Base-by-base conservation (phyloP, 1,284 basidiomycete genomes). In the Earliella scabrosa region DNA sequence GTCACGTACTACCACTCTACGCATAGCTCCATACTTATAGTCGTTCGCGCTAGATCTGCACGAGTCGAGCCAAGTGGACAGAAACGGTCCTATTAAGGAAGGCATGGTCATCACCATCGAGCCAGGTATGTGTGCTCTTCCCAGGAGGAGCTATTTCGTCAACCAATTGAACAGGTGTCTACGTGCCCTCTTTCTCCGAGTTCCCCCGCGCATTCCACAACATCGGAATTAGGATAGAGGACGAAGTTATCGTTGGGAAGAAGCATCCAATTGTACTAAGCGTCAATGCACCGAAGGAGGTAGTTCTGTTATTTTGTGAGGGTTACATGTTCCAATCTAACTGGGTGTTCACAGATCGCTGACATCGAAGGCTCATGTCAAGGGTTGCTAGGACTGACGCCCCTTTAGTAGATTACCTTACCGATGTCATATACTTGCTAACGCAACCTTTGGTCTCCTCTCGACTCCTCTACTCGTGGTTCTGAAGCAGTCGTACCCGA, bases 71-170 rank as follows among this genome's bases (percentile, higher is more conserved):
- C 69, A 82, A 60, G 75, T 82, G 57, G 79, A 85, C 57, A 77
- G 77, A 29, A 66, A 70, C 49, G 74, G 66, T 14, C 62, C 66
- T 77, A 70, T 95, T 49, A 81, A 85, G 63, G 79, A 79, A 9
- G 94, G 93, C 1, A 96, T 94, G 84, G 92, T 97, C 7, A 84
- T 97, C 43, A 97, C 93, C 4, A 84, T 93, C 54, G 91, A 93
- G 65, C 90, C 90, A 60, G 88, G 88, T 85, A 66, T 48, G 72
- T 68, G 24, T 27, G 20, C 14, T 41, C 24, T 6, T 31, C 23
- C n/a, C n/a, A n/a, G n/a, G n/a, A n/a, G n/a, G n/a, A n/a, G n/a
- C n/a, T n/a, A n/a, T n/a, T n/a, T n/a, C n/a, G n/a, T n/a, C n/a
- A n/a, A n/a, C n/a, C n/a, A n/a, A n/a, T n/a, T n/a, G 35, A n/a